Evolutionary conservation across 768 basidiomycete genomes (phyloP).

Genomic region (Kwoniella dejecticola): DNA sequence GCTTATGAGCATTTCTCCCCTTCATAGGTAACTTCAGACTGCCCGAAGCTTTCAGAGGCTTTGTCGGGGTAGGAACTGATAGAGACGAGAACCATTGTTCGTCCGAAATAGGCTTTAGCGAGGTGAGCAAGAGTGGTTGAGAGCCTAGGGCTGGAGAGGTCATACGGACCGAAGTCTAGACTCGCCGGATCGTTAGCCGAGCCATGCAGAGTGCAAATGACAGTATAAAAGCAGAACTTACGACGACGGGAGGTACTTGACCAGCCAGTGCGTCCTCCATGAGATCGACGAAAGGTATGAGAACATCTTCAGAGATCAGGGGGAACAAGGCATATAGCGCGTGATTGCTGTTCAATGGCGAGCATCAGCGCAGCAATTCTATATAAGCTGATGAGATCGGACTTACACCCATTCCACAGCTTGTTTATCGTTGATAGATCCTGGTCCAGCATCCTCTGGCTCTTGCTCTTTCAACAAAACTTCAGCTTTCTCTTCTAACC

Average conservation of each 20-base stretch:
- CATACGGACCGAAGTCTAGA: constrained; percentile 51
- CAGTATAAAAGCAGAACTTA: constrained; percentile 28
- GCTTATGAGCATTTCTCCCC: not conserved
- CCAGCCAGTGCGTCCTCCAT: constrained; percentile 54
- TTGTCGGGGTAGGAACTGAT: constrained; percentile 6
- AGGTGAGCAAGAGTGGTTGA: constrained; percentile 50
- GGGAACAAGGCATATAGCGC: constrained; percentile 52
- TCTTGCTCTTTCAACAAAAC: constrained; percentile 2
- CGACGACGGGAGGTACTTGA: constrained; percentile 53
- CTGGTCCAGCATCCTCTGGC: not conserved
- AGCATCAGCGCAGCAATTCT: not conserved
- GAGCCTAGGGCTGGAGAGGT: constrained; percentile 49
- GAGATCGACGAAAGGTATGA: constrained; percentile 55
- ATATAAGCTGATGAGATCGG: not conserved
- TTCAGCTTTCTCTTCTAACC: constrained; percentile 3
- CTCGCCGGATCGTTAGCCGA: not conserved
- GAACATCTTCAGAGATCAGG: constrained; percentile 52
- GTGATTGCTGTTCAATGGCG: constrained; percentile 36
- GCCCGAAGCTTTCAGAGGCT: not conserved
- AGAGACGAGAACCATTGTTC: constrained; percentile 53
- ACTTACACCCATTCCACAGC: constrained; percentile 30
- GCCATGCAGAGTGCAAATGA: too few relatives aligned
- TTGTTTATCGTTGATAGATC: not conserved
- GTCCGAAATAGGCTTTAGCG: constrained; percentile 51
- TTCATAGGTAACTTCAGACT: not conserved